Evolutionary conservation across 441 rosid genomes (phyloP).

Genomic region (Lepidium campestre): DNA sequence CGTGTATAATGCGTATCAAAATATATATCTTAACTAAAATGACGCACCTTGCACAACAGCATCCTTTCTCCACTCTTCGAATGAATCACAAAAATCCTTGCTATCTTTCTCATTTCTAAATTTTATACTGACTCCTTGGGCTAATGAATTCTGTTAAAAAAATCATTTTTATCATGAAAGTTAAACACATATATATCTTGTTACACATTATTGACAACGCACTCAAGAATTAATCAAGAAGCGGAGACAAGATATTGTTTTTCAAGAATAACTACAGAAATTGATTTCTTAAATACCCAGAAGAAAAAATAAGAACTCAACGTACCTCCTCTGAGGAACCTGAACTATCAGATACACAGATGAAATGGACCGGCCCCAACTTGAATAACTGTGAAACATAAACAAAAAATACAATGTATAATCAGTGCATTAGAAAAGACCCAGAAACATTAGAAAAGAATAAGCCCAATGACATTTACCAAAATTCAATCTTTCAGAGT

Average conservation of each 20-base stretch:
- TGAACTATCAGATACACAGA: slow-evolving; percentile 52
- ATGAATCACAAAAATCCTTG: slow-evolving; percentile 63
- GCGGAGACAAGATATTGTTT: not conserved
- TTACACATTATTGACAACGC: slow-evolving; percentile 4
- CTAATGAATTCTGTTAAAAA: slow-evolving; percentile 55
- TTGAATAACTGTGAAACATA: slow-evolving; percentile 56
- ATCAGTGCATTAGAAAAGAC: not conserved
- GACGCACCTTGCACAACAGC: slow-evolving; percentile 51
- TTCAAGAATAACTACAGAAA: not conserved
- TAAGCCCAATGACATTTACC: not conserved
- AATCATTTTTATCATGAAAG: slow-evolving; percentile 16
- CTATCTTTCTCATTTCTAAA: slow-evolving; percentile 76
- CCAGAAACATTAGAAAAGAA: not conserved
- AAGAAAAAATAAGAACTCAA: not conserved
- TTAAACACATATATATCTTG: slow-evolving; percentile 2
- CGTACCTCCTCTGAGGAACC: slow-evolving; percentile 51
- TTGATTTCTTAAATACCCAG: not conserved
- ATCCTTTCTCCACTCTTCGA: slow-evolving; percentile 70
- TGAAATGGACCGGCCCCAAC: slow-evolving; percentile 57
- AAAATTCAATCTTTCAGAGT: not conserved
- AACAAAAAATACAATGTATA: not conserved
- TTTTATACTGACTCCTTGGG: slow-evolving; percentile 55
- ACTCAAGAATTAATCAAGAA: not conserved
- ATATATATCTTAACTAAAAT: not conserved
- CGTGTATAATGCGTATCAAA: not conserved